Percentiles rank a stretch among this genome's conserved stretches.
Conservation (phyloP, 192 early-diverging fungal genomes). For the Backusella morwellensis region DNA sequence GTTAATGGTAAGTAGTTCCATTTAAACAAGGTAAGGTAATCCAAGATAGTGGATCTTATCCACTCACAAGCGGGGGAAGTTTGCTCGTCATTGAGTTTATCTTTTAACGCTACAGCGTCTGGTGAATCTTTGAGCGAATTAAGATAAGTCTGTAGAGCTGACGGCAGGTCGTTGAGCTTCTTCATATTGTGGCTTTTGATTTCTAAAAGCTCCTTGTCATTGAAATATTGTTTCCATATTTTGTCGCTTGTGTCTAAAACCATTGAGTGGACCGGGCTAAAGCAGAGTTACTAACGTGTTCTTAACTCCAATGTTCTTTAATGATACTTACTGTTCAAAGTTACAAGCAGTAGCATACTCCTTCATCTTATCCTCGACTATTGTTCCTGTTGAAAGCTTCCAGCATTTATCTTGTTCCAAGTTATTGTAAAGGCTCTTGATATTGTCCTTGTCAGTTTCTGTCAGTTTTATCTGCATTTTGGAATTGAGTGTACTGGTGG, state of each 20-base stretch:
- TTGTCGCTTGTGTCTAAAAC: background rate
- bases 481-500: too few relatives aligned
- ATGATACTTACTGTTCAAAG: background rate
- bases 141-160: too few relatives aligned
- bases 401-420: too few relatives aligned
- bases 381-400: too few relatives aligned
- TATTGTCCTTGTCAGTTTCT: too few relatives aligned
- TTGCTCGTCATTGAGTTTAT: background rate
- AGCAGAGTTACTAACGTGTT: background rate
- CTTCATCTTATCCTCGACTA: too few relatives aligned
- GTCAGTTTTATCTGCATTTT: too few relatives aligned
- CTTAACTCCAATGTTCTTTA: background rate
- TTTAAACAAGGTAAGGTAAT: background rate
- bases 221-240: background rate
- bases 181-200: background rate
- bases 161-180: background rate
- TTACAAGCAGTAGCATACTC: background rate
- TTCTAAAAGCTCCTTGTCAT: background rate
- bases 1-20: constrained; percentile 8
- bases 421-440: too few relatives aligned
- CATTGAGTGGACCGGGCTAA: background rate
- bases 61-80: background rate
- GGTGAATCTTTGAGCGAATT: background rate
- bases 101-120: background rate
- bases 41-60: constrained; percentile 2